Conservation (phyloP, 2,329 filamentous ascomycete species). For the Verticillium albo-atrum region DNA sequence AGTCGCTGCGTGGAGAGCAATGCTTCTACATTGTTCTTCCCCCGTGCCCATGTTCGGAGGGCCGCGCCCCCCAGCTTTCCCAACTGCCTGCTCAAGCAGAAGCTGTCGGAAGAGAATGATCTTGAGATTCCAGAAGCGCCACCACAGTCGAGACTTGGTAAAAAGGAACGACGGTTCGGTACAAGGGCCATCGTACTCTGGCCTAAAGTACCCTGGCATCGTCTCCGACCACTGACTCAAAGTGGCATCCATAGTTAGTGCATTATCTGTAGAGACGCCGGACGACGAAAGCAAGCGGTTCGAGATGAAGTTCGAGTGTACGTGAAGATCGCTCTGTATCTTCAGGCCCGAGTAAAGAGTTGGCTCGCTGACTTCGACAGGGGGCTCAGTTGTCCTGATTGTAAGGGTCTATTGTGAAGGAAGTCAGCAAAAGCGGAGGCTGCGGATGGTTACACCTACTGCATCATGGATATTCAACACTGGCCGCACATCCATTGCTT, state of each 20-base stretch:
- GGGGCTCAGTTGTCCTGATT: conserved; percentile 14
- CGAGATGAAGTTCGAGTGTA: conserved; percentile 25
- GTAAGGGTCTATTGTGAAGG: conserved; percentile 15
- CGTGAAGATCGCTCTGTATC: conserved; percentile 22
- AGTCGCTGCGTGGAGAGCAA: conserved; percentile 20
- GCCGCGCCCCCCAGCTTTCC: conserved; percentile 8
- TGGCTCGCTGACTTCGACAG: conserved; percentile 15
- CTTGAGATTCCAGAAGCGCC: conserved; percentile 26
- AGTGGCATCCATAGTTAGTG: conserved; percentile 16
- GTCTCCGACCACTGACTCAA: conserved; percentile 20
- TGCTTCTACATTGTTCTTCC: conserved; percentile 16
- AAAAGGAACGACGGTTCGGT: conserved; percentile 18
- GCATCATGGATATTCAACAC: conserved; percentile 24
- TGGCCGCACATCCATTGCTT: conserved; percentile 22
- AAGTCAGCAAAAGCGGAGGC: not conserved
- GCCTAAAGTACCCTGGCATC: conserved; percentile 19
- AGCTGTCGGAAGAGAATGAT: conserved; percentile 24
- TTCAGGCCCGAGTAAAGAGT: conserved; percentile 23
- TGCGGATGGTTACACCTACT: conserved; percentile 1
- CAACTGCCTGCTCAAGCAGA: conserved; percentile 19
- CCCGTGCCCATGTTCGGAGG: conserved; percentile 7
- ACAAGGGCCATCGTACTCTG: conserved; percentile 8
- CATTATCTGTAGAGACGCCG: conserved; percentile 18
- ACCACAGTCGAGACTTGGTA: conserved; percentile 21
- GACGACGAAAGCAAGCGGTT: conserved; percentile 20